Conservation (phyloP, 768 basidiomycete species). For the Rhizopogon salebrosus region DNA sequence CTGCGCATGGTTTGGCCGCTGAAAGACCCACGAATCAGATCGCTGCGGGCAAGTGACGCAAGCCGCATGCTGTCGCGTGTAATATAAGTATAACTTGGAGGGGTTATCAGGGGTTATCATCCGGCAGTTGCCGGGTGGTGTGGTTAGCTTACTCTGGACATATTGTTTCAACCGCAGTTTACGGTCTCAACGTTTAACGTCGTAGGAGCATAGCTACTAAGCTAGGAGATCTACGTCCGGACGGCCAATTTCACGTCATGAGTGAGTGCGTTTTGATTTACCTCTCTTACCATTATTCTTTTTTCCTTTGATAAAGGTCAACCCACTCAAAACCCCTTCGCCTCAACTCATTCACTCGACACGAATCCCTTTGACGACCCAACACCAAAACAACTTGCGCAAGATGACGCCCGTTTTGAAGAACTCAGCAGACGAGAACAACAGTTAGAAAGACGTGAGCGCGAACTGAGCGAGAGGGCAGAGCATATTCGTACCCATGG, state of each 20-base stretch:
- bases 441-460: constrained; percentile 76
- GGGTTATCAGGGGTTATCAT: neutral
- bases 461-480: constrained; percentile 63
- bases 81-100: too few relatives aligned
- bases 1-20: neutral
- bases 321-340: constrained; percentile 71
- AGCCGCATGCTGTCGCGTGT: too few relatives aligned
- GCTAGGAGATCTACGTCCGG: neutral
- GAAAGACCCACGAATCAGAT: neutral
- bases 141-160: too few relatives aligned
- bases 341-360: constrained; percentile 80
- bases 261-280: constrained; percentile 18
- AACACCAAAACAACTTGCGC: constrained; percentile 31
- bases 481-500: constrained; percentile 71
- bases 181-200: neutral
- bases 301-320: constrained; percentile 12
- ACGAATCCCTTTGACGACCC: constrained; percentile 91
- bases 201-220: neutral
- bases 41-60: neutral
- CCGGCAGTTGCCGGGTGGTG: neutral
- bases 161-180: too few relatives aligned
- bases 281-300: constrained; percentile 1
- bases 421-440: constrained; percentile 75
- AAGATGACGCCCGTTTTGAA: constrained; percentile 43
- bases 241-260: constrained; percentile 13